Conservation (phyloP, 1,139 yeast genomes). For the Kluyveromyces marxianus region DNA sequence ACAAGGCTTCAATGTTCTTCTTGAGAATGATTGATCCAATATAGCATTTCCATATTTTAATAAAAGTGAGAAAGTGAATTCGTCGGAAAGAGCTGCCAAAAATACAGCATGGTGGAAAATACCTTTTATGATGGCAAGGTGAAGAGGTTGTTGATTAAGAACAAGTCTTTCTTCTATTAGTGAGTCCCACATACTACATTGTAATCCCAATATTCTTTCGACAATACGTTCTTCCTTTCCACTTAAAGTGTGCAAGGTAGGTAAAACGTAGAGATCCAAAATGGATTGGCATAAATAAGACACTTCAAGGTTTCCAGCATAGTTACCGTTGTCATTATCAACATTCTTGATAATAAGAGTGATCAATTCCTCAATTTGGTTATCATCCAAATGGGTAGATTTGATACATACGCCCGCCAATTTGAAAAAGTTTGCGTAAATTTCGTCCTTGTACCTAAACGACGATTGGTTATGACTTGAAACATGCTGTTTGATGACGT, state of each 20-base stretch:
- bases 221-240: constrained; percentile 9
- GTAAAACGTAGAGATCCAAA: constrained; percentile 13
- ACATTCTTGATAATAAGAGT: constrained; percentile 13
- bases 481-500: constrained; percentile 10
- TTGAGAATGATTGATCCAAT: constrained; percentile 46
- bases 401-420: constrained; percentile 10
- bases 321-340: constrained; percentile 21
- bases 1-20: constrained; percentile 64
- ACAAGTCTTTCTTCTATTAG: constrained; percentile 56
- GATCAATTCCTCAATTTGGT: constrained; percentile 12
- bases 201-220: constrained; percentile 29
- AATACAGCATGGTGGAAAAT: constrained; percentile 34
- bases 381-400: constrained; percentile 7
- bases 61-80: constrained; percentile 29
- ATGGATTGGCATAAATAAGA: constrained; percentile 22
- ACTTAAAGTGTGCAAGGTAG: neutral
- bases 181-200: constrained; percentile 48
- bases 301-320: constrained; percentile 20
- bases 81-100: constrained; percentile 26
- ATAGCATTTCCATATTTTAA: constrained; percentile 38
- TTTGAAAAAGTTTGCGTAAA: constrained; percentile 17
- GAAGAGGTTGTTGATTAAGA: constrained; percentile 59
- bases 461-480: neutral
- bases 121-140: constrained; percentile 45
- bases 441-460: constrained; percentile 20